Evolutionary conservation across 768 basidiomycete species (phyloP).

Genomic region (Suillus occidentalis): DNA sequence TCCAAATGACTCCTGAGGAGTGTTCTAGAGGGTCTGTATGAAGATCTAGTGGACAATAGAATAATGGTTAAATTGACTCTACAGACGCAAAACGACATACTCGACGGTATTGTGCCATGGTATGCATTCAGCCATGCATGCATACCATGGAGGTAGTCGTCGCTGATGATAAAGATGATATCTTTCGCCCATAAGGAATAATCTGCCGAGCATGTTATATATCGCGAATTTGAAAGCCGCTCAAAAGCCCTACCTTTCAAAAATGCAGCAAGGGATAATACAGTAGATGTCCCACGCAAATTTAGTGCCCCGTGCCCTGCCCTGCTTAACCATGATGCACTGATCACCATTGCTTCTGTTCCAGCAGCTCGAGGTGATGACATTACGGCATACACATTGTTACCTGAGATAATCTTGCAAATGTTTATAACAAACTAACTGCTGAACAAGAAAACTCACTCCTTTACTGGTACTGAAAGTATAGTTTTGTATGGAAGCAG

Average conservation of each 20-base stretch:
- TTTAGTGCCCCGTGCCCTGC: constrained; percentile 63
- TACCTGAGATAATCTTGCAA: constrained; percentile 56
- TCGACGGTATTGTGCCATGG: constrained; percentile 65
- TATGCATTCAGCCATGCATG: constrained; percentile 90
- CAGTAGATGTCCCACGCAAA: constrained; percentile 81
- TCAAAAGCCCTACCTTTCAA: constrained; percentile 63
- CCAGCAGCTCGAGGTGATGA: constrained; percentile 90
- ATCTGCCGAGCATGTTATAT: constrained; percentile 41
- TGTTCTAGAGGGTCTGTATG: constrained; percentile 60
- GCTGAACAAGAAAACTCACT: constrained; percentile 35
- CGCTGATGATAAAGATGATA: constrained; percentile 84
- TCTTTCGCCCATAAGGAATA: constrained; percentile 96
- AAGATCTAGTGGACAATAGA: constrained; percentile 48
- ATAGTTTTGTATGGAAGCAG: constrained; percentile 70
- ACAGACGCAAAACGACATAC: constrained; percentile 39
- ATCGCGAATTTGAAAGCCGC: constrained; percentile 1
- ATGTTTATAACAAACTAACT: not conserved
- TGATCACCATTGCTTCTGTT: constrained; percentile 87
- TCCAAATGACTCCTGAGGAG: constrained; percentile 91
- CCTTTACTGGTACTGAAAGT: constrained; percentile 49
- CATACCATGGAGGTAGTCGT: constrained; percentile 87
- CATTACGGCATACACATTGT: constrained; percentile 81
- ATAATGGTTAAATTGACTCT: not conserved
- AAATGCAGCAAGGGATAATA: constrained; percentile 82
- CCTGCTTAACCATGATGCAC: constrained; percentile 85